Base-by-base conservation (phyloP, 1,284 basidiomycete species). In the Ceratobasidium sp. region DNA sequence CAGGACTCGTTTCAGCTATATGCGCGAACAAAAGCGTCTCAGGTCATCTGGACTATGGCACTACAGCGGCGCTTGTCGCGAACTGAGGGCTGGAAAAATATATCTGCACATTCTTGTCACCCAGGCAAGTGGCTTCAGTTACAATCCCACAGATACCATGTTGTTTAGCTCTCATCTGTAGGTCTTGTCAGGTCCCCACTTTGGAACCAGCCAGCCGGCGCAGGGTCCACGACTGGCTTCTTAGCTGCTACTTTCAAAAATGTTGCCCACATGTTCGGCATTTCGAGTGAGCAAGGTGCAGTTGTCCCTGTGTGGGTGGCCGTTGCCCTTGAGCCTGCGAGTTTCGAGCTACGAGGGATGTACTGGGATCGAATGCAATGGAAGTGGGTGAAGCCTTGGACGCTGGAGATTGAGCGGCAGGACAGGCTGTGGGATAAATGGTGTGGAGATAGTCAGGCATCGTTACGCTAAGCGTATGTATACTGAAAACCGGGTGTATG, bases 311-410 rank as follows among this genome's bases (percentile, higher is more conserved):
- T 75, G 11, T 73, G 59, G 57, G 44, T 75, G n/a, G 71, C 74
- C 16, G 50, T 62, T 21, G 49, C 61, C 1, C 46, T 28, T 8
- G 43, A 73, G 16, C 62, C 66, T 6, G 72, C 50, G 4, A n/a
- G 23, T 11, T 55, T 63, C 9, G 74, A 73, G 44, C 26, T 73
- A 8, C 55, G 58, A 28, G 74, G 74, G 3, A 62, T 70, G 47
- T 75, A 54, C 52, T 75, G 74, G 74, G 74, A 75, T 16, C 55
- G 74, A 7, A 62, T 58, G 49, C 41, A 41, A 7, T 73, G 72
- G 72, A 75, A 63, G 35, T 73, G 72, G 74, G 67, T 70, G 11
- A 23, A 13, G 44, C 41, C 67, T 9, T 59, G 67, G 67, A 72
- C 30, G 23, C 18, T 63, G 28, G 70, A 52, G 44, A 46, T 18